Conservation (phyloP, 2,329 filamentous ascomycete genomes). For the Graphilbum ipis-grandicollis region DNA sequence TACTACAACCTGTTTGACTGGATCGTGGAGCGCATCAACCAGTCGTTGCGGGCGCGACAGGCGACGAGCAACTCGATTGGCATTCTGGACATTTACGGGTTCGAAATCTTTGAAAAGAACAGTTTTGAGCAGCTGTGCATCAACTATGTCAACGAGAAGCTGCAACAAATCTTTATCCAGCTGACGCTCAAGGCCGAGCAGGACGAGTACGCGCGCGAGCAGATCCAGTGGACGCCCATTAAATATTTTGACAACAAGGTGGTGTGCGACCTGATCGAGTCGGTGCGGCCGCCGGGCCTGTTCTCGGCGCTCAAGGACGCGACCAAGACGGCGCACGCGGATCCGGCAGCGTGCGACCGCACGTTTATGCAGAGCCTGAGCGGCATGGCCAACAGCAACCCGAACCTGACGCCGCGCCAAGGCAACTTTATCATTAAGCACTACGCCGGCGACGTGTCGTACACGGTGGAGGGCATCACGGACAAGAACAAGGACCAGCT, state of each 20-base stretch:
- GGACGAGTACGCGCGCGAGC: slow-evolving; percentile 87
- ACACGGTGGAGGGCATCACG: slow-evolving; percentile 90
- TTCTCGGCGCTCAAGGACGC: slow-evolving; percentile 96
- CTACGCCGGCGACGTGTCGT: slow-evolving; percentile 92
- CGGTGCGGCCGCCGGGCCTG: slow-evolving; percentile 73
- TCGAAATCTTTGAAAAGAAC: slow-evolving; percentile 98
- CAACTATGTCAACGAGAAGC: slow-evolving; percentile 98
- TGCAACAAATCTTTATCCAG: slow-evolving; percentile 98
- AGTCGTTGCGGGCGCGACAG: slow-evolving; percentile 65
- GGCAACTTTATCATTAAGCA: slow-evolving; percentile 98
- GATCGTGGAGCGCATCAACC: slow-evolving; percentile 88
- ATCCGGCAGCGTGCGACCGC: slow-evolving; percentile 82
- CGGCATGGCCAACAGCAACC: slow-evolving; percentile 77
- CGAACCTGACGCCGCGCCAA: slow-evolving; percentile 80
- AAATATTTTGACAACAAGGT: slow-evolving; percentile 99
- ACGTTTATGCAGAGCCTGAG: slow-evolving; percentile 91
- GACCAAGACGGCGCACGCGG: slow-evolving; percentile 93
- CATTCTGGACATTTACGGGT: slow-evolving; percentile 97
- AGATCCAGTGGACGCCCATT: slow-evolving; percentile 98
- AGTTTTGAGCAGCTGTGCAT: slow-evolving; percentile 98
- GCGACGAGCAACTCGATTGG: slow-evolving; percentile 71
- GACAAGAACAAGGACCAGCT: slow-evolving; percentile 99
- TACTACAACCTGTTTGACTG: slow-evolving; percentile 98
- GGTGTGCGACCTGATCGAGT: slow-evolving; percentile 92
- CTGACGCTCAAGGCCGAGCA: slow-evolving; percentile 92